phyloP scores from a whole-genome alignment of 345 rosid species.

The Excoecaria cochinchinensis region DNA sequence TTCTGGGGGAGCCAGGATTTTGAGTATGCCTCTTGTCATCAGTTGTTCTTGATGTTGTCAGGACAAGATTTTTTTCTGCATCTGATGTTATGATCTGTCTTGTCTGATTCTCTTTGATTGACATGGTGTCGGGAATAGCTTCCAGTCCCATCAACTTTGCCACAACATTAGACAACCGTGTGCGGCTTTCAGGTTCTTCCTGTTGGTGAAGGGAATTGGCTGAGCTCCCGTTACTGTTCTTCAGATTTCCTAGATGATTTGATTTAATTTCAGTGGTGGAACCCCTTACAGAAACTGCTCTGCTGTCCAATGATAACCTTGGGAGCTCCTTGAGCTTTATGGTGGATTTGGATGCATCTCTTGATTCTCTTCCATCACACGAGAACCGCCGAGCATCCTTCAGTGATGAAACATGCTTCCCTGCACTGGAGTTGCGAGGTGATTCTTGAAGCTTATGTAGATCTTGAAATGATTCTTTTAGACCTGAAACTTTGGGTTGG shows the following conservation, averaged over 20 bases:
- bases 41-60: conserved; percentile 30
- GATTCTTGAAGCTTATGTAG: conserved; percentile 37
- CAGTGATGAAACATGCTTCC: conserved; percentile 37
- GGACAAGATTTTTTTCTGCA: conserved; percentile 27
- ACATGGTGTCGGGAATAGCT: conserved; percentile 42
- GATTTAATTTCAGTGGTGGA: conserved; percentile 39
- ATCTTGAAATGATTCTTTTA: conserved; percentile 45
- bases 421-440: conserved; percentile 32
- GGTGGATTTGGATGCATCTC: conserved; percentile 48
- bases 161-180: conserved; percentile 62
- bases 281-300: conserved; percentile 46
- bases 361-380: conserved; percentile 71
- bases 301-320: conserved; percentile 86
- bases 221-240: conserved; percentile 20
- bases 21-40: conserved; percentile 38
- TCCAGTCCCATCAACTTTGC: conserved; percentile 95
- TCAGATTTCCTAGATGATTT: conserved; percentile 30
- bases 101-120: conserved; percentile 20
- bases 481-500: conserved; percentile 41
- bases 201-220: conserved; percentile 26
- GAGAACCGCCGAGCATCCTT: conserved; percentile 81
- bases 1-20: conserved; percentile 48
- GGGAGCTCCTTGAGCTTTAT: conserved; percentile 75
- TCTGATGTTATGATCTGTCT: conserved; percentile 21
- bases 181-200: conserved; percentile 55